These are phyloP conservation scores for Kluyveromyces marxianus DNA, from an alignment of 1,139 yeast genomes.

Conservation along the genomic window DNA sequence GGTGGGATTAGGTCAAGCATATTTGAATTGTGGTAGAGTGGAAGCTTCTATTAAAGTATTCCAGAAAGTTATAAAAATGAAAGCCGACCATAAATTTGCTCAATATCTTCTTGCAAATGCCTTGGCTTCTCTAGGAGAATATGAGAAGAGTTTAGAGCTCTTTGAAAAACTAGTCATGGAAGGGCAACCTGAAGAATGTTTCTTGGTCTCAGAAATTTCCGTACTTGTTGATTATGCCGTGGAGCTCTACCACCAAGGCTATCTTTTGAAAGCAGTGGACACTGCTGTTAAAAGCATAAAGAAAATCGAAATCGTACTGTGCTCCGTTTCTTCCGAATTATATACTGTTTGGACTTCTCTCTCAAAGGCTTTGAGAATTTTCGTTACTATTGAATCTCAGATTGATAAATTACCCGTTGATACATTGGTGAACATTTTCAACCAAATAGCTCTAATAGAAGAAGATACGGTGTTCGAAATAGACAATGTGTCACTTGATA, in stretches of 20 bases:
- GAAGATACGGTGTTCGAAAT: slow-evolving; percentile 17
- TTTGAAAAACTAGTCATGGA: slow-evolving; percentile 38
- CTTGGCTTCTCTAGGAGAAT: slow-evolving; percentile 44
- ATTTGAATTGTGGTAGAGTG: slow-evolving; percentile 71
- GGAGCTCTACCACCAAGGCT: slow-evolving; percentile 51
- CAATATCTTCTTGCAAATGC: slow-evolving; percentile 62
- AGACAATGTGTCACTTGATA: slow-evolving; percentile 39
- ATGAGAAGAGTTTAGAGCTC: slow-evolving; percentile 37
- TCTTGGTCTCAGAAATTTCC: slow-evolving; percentile 51
- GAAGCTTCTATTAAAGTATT: slow-evolving; percentile 86
- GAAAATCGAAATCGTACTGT: slow-evolving; percentile 19
- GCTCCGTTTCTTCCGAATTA: slow-evolving; percentile 30
- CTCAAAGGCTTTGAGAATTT: slow-evolving; percentile 41
- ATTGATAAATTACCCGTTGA: slow-evolving; percentile 40
- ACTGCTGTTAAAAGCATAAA: slow-evolving; percentile 39
- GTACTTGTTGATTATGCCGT: slow-evolving; percentile 49
- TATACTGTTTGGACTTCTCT: slow-evolving; percentile 48
- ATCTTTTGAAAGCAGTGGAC: slow-evolving; percentile 54
- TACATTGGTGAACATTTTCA: slow-evolving; percentile 34
- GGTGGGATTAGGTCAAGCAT: slow-evolving; percentile 94
- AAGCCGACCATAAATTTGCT: slow-evolving; percentile 52
- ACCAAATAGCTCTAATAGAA: slow-evolving; percentile 6
- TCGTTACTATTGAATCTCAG: slow-evolving; percentile 40
- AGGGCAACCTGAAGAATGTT: slow-evolving; percentile 48
- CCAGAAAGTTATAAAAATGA: slow-evolving; percentile 50